Base-by-base conservation (phyloP, 108 stramenopile species). In the Cyclotella baltica region DNA sequence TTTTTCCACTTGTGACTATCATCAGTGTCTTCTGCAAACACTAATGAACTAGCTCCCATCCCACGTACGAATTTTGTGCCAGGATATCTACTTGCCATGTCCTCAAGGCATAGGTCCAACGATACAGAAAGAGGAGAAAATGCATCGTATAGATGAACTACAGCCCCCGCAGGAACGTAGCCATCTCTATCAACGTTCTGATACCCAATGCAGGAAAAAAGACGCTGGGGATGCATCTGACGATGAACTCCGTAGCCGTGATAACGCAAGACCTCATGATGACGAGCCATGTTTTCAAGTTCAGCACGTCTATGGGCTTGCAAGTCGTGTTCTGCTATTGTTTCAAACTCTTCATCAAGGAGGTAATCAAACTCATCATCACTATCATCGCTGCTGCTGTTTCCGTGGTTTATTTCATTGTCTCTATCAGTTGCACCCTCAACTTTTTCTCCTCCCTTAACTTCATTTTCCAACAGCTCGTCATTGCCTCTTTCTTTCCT, bases 191-290 rank as follows among this genome's bases (percentile, higher is more conserved):
- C 47, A 33, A 46, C 75, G 20, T 27, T 56, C 36, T 67, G 76
- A 52, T 91, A 65, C 19, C 91, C 93, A 34, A 87, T 92, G 4
- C 83, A 81, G 16, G 75, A 40, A 27, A 93, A 85, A 5, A 89
- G 84, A 20, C 90, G 88, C 20, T 67, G 48, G 15, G 94, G 92
- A 70, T 90, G 87, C 79, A 89, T 72, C 71, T 93, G 94, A 15
- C 94, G 88, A 82, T 92, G 90, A 4, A 82, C 83, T 4, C 94
- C 94, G 46, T 88, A 95, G 22, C 94, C 94, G 72, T 95, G 94
- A 34, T 85, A 74, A 6, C 76, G 64, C 4, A 85, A 72, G 1
- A 83, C 31, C 72, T 95, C 88, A 25, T 63, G 55, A 46, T 70
- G 70, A 73, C 85, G 62, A 5, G 87, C 83, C 27, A 78, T 37